A percentile compares a stretch with the other conserved stretches of the same genome.
phyloP scores from a whole-genome alignment of 2,329 filamentous ascomycete species.

The Nemania sp. region DNA sequence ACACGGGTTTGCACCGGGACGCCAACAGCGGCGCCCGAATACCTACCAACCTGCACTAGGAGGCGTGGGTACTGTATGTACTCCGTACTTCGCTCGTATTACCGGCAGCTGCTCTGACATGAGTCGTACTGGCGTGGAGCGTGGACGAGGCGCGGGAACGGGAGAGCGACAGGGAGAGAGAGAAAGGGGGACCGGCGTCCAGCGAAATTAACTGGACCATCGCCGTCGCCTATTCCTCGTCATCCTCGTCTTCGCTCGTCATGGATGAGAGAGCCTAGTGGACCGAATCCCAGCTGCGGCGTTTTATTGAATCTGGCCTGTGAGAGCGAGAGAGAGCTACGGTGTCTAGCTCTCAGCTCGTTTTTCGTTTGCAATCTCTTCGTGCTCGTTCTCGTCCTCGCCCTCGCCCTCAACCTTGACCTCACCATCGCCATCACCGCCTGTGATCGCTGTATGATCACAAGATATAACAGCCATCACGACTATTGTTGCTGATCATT shows the following conservation, averaged over 20 bases:
- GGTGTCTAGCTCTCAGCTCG: slow-evolving; percentile 2
- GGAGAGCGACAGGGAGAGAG: not conserved
- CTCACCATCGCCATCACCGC: too few relatives aligned
- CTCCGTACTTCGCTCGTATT: too few relatives aligned
- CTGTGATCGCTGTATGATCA: not conserved
- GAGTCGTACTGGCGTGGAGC: too few relatives aligned
- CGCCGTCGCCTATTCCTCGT: not conserved
- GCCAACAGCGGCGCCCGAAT: too few relatives aligned
- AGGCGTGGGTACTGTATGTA: too few relatives aligned
- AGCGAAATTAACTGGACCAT: slow-evolving; percentile 13
- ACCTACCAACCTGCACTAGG: too few relatives aligned
- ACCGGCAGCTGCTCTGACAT: too few relatives aligned
- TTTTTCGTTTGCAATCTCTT: slow-evolving; percentile 5
- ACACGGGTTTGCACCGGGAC: too few relatives aligned
- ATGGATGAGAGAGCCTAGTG: slow-evolving; percentile 10
- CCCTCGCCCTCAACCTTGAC: not conserved
- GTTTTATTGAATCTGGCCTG: slow-evolving; percentile 11
- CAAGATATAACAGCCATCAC: not conserved
- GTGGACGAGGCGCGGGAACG: not conserved
- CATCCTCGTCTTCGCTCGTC: slow-evolving; percentile 2
- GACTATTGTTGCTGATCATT: too few relatives aligned
- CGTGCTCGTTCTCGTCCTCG: not conserved
- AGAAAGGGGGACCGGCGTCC: slow-evolving; percentile 12
- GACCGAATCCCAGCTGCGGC: slow-evolving; percentile 9
- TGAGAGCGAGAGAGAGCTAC: too few relatives aligned